phyloP scores from a whole-genome alignment of 2,329 filamentous ascomycete genomes.

The Colletotrichum sp. region DNA sequence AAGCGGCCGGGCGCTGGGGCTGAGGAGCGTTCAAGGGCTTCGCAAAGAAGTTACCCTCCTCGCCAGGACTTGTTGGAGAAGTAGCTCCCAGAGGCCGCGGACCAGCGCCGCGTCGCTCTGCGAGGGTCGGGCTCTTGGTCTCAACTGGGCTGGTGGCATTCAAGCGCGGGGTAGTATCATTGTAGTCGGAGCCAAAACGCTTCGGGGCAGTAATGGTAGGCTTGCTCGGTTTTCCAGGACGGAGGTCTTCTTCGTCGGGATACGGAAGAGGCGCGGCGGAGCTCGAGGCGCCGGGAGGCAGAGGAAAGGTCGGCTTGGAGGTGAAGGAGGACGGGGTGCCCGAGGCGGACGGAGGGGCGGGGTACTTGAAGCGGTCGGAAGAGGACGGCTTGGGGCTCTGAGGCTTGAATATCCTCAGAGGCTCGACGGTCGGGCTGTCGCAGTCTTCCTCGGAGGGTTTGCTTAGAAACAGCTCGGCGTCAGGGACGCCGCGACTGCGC shows the following conservation, averaged over 20 bases:
- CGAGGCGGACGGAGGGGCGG: slow-evolving; percentile 46
- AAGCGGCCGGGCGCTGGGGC: slow-evolving; percentile 42
- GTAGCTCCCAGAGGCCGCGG: slow-evolving; percentile 74
- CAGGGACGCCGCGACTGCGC: slow-evolving; percentile 68
- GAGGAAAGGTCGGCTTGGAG: slow-evolving; percentile 63
- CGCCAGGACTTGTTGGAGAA: slow-evolving; percentile 79
- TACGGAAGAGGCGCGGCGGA: slow-evolving; percentile 74
- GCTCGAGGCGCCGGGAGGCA: slow-evolving; percentile 73
- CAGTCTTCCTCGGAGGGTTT: slow-evolving; percentile 55
- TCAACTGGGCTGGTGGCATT: slow-evolving; percentile 58
- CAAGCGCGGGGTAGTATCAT: slow-evolving; percentile 59
- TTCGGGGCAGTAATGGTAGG: slow-evolving; percentile 45
- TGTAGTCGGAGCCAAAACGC: slow-evolving; percentile 49
- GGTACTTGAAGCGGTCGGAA: slow-evolving; percentile 55
- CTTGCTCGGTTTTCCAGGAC: slow-evolving; percentile 43
- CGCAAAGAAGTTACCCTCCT: slow-evolving; percentile 82
- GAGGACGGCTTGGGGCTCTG: slow-evolving; percentile 64
- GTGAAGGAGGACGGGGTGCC: slow-evolving; percentile 44
- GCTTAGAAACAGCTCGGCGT: slow-evolving; percentile 84
- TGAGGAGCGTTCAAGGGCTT: slow-evolving; percentile 59
- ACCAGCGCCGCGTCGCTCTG: slow-evolving; percentile 81
- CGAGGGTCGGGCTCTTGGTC: slow-evolving; percentile 68
- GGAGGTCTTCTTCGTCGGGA: slow-evolving; percentile 70
- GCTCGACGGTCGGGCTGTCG: slow-evolving; percentile 82
- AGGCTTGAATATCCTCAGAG: slow-evolving; percentile 84